Evolutionary conservation across 2,329 filamentous ascomycete species (phyloP).

Genomic region (Fusarium sp.): DNA sequence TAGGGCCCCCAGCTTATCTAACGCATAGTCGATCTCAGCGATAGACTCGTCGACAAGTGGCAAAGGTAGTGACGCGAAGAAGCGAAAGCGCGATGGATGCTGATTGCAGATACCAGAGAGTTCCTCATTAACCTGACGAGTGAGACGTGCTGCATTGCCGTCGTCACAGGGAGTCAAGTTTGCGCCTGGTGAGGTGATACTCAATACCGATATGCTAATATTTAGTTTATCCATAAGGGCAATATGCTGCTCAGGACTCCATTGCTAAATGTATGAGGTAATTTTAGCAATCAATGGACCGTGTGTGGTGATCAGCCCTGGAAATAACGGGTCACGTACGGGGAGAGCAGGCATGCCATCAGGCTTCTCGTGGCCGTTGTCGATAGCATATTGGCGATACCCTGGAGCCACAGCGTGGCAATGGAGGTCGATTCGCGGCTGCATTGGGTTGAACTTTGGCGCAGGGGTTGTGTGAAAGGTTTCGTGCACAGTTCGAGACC

Average conservation of each 20-base stretch:
- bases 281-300: neutral
- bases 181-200: constrained; percentile 8
- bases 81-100: neutral
- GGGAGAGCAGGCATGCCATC: constrained; percentile 12
- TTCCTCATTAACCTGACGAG: constrained; percentile 6
- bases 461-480: neutral
- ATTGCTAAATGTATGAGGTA: neutral
- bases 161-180: neutral
- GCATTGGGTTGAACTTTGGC: neutral
- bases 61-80: constrained; percentile 15
- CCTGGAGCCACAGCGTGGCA: constrained; percentile 9
- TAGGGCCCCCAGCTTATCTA: constrained; percentile 4
- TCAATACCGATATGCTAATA: constrained; percentile 1
- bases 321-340: neutral
- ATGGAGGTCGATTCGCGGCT: constrained; percentile 6
- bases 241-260: constrained; percentile 4
- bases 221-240: constrained; percentile 1
- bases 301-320: neutral
- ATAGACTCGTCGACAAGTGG: neutral
- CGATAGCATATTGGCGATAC: constrained; percentile 8
- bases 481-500: no score
- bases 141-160: neutral
- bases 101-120: neutral
- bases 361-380: constrained; percentile 4
- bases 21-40: constrained; percentile 11